Conservation (phyloP, 768 basidiomycete species). For the Leucocoprinus birnbaumii region DNA sequence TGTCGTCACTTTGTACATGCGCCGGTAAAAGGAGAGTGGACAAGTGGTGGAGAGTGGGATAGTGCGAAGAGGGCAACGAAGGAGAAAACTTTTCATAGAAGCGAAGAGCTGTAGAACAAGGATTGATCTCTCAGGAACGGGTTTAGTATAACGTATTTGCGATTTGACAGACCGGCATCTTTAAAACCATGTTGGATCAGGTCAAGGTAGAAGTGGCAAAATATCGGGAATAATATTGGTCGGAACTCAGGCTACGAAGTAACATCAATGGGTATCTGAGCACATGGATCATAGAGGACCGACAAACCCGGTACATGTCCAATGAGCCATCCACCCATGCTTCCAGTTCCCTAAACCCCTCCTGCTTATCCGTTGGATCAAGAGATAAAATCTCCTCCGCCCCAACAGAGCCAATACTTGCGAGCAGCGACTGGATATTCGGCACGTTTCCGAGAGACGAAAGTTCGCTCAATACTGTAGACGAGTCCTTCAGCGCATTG, state of each 20-base stretch:
- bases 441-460: slow-evolving; percentile 65
- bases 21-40: slow-evolving; percentile 76
- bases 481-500: slow-evolving; percentile 66
- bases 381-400: slow-evolving; percentile 79
- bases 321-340: slow-evolving; percentile 88
- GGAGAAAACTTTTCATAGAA: slow-evolving; percentile 74
- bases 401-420: slow-evolving; percentile 74
- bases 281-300: background rate
- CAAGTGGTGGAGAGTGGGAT: slow-evolving; percentile 69
- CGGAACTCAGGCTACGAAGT: slow-evolving; percentile 80
- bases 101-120: slow-evolving; percentile 52
- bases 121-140: slow-evolving; percentile 13
- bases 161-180: slow-evolving; percentile 68
- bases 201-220: slow-evolving; percentile 96
- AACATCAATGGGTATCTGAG: slow-evolving; percentile 8
- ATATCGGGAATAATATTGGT: slow-evolving; percentile 92
- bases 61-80: slow-evolving; percentile 65
- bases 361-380: slow-evolving; percentile 83
- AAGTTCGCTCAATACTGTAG: slow-evolving; percentile 65
- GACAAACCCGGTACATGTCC: slow-evolving; percentile 83
- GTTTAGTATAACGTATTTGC: background rate
- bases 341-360: slow-evolving; percentile 83
- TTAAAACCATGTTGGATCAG: slow-evolving; percentile 88
- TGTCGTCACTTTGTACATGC: slow-evolving; percentile 81
- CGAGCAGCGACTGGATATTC: slow-evolving; percentile 73